Percentiles rank a stretch among this genome's conserved stretches.
Conservation (phyloP, 352 stramenopile species). For the Phytophthora cactorum region DNA sequence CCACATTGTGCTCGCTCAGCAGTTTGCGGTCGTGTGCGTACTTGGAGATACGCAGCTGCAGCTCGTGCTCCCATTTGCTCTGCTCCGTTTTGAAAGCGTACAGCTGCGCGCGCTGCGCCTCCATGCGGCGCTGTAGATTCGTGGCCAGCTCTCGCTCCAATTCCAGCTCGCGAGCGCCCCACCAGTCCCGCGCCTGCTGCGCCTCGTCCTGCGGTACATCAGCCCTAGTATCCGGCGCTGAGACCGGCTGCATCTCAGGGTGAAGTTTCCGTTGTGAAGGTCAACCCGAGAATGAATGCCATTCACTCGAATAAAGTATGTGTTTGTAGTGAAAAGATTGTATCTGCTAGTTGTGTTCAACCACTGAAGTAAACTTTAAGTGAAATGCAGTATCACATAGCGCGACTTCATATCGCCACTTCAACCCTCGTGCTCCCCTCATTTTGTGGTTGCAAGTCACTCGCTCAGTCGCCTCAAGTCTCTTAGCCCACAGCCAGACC, state of each 20-base stretch:
- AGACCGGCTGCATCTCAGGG: slow-evolving; percentile 11
- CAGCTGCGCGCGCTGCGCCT: slow-evolving; percentile 73
- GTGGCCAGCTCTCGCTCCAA: slow-evolving; percentile 45
- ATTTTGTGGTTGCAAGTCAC: slow-evolving; percentile 42
- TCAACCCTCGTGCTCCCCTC: slow-evolving; percentile 4
- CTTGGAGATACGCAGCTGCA: slow-evolving; percentile 78
- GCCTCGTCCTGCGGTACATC: slow-evolving; percentile 13
- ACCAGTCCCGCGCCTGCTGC: slow-evolving; percentile 59
- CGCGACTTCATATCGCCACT: background rate
- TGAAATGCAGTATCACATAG: background rate
- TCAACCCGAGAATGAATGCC: background rate
- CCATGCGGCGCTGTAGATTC: slow-evolving; percentile 72
- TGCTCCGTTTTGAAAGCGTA: slow-evolving; percentile 84
- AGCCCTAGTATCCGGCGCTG: background rate
- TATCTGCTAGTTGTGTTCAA: background rate
- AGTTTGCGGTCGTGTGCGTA: slow-evolving; percentile 83
- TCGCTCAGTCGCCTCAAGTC: slow-evolving; percentile 19
- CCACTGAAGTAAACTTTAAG: background rate
- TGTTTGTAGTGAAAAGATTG: background rate
- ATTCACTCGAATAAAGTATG: slow-evolving; percentile 2
- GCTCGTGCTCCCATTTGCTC: slow-evolving; percentile 83
- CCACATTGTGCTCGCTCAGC: slow-evolving; percentile 82
- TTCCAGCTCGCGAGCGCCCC: slow-evolving; percentile 52
- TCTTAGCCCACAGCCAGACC: slow-evolving; percentile 15
- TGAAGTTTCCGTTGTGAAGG: slow-evolving; percentile 6